Evolutionary conservation across 352 stramenopile species (phyloP), one percentile per base, ranked within the genome.

Genomic region (Pythium oligandrum): DNA sequence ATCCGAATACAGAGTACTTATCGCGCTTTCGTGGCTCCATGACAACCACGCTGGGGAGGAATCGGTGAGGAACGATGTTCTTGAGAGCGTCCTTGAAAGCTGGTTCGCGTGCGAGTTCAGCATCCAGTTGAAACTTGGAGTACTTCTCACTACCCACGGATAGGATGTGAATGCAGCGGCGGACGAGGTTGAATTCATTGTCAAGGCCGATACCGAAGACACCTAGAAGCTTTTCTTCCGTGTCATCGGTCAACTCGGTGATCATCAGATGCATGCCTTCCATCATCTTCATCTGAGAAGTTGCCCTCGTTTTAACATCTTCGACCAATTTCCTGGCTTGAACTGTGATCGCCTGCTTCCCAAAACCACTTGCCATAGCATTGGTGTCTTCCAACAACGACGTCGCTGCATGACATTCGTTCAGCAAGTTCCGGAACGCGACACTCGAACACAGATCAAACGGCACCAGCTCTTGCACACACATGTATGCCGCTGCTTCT

Each of bases 381-480:
- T 70, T 75, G 1, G 66, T 54, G 5, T 83, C 72, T 10, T 83
- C 61, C 7, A 78, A 33, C 1, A 70, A 59, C 7, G 64, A 55
- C 0, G 48, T 6, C n/a, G 66, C 62, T 9, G 62, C 75, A 4
- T 75, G 72, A 46, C 78, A 89, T 45, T 88, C 75, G 12, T 65
- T 45, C 48, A 91, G 62, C 6, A 91, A 48, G 36, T 70, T 81
- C 7, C 70, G 65, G 40, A 91, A 85, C 26, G 71, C 71, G 7
- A 70, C 64, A 47, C 73, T 88, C 3, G 71, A 68, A 47, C 75
- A 88, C 34, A 91, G 51, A 35, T 89, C 75, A 33, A 91, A 81
- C 34, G 80, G 74, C 33, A 86, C 53, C 68, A 88, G 78, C 40
- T 91, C 78, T 37, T 81, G 73, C 7, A 91, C 57, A 37, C 77